Conservation (phyloP, 169 alveolate genomes). For the Plasmodium relictum region DNA sequence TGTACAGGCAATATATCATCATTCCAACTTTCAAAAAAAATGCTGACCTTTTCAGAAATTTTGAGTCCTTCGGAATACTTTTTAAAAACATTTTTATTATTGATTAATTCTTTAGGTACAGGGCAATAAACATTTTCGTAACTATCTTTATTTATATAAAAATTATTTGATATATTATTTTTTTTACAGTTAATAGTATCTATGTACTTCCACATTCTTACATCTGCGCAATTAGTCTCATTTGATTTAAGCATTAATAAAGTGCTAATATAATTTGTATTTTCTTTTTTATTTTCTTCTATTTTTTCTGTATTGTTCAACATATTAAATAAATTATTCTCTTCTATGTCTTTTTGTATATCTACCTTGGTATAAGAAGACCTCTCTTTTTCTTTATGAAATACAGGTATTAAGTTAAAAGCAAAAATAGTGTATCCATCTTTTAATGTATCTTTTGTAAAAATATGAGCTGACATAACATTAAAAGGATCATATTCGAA, state of each 20-base stretch:
- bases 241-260: constrained; percentile 28
- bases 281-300: neutral
- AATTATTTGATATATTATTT: constrained; percentile 27
- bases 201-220: constrained; percentile 45
- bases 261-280: constrained; percentile 18
- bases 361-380: neutral
- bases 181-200: constrained; percentile 32
- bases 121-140: constrained; percentile 24
- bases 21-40: constrained; percentile 68
- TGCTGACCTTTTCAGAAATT: constrained; percentile 61
- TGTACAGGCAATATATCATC: constrained; percentile 56
- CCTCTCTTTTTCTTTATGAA: neutral
- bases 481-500: constrained; percentile 28
- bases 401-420: constrained; percentile 28
- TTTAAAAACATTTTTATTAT: constrained; percentile 51
- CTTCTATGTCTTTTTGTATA: neutral
- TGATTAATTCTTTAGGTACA: constrained; percentile 47
- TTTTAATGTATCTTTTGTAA: constrained; percentile 27
- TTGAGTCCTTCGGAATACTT: constrained; percentile 51
- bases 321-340: neutral
- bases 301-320: constrained; percentile 5
- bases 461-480: constrained; percentile 42
- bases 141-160: constrained; percentile 22
- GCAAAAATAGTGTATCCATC: constrained; percentile 64
- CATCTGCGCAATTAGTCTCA: constrained; percentile 38